A percentile compares a stretch with the other conserved stretches of the same genome.
phyloP scores from a whole-genome alignment of 805 yeast genomes.

The Saccharomycopsis oosterbeekiorum region DNA sequence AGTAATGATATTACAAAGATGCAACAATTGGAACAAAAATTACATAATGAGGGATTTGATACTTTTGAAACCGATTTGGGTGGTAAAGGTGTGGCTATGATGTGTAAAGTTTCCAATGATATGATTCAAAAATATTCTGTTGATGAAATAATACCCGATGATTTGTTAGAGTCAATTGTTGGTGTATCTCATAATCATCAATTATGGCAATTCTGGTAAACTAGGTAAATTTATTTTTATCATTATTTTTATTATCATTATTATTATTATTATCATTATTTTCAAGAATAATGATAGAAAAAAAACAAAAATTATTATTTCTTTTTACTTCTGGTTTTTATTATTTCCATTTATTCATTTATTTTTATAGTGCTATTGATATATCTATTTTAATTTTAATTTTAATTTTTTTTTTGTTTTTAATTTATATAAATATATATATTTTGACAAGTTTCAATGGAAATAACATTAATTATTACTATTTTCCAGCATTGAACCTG shows the following conservation, averaged over 20 bases:
- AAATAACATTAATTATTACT: not conserved
- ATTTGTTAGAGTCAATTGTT: not conserved
- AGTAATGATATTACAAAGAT: constrained; percentile 25
- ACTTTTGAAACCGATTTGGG: constrained; percentile 76
- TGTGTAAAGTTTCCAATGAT: not conserved
- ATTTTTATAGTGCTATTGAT: not conserved
- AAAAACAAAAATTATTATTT: not conserved
- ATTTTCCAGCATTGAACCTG: not conserved
- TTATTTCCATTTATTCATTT: not conserved
- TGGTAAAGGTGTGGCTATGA: constrained; percentile 73
- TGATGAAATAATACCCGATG: constrained; percentile 1
- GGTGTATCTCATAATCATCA: not conserved
- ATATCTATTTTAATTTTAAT: not conserved
- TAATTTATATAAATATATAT: not conserved
- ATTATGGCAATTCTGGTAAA: constrained; percentile 1
- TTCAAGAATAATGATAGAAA: not conserved
- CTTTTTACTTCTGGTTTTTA: not conserved
- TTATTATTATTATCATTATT: not conserved
- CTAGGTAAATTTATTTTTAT: not conserved
- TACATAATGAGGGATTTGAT: constrained; percentile 47
- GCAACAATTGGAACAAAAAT: constrained; percentile 29
- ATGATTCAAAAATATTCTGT: not conserved
- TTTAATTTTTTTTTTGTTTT: no score
- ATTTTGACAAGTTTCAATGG: not conserved
- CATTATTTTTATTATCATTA: not conserved